Percentiles rank a stretch among this genome's conserved stretches.
phyloP scores from a whole-genome alignment of 2,329 filamentous ascomycete genomes.

The Exophiala sp. region DNA sequence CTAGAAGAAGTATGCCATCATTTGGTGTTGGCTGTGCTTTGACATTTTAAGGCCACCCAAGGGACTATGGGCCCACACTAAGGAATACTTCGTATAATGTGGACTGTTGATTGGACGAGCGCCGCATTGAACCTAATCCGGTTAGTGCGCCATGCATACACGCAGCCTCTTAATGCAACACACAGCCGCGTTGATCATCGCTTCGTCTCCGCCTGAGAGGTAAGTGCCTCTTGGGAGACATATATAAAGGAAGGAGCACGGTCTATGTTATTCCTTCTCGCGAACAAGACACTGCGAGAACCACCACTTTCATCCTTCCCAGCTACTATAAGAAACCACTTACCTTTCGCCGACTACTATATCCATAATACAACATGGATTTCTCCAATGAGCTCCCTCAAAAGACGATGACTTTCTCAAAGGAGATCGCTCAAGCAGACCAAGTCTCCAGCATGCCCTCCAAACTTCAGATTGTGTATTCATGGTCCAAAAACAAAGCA shows the following conservation, averaged over 20 bases:
- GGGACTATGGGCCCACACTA: too few species aligned
- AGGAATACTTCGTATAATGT: too few species aligned
- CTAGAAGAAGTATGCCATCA: too few species aligned
- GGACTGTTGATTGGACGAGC: not conserved
- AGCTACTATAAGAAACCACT: not conserved
- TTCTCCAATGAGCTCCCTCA: not conserved
- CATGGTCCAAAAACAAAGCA: slow-evolving; percentile 30
- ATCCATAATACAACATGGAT: not conserved
- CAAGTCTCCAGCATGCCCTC: too few species aligned
- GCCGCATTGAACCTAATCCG: not conserved
- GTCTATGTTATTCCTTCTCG: not conserved
- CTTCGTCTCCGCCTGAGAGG: not conserved
- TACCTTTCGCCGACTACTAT: not conserved
- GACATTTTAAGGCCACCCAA: too few species aligned
- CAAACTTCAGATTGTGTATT: slow-evolving; percentile 27
- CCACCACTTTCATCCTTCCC: not conserved
- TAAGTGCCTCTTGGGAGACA: not conserved
- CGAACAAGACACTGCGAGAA: not conserved
- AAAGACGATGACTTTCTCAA: too few species aligned
- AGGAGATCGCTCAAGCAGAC: too few species aligned
- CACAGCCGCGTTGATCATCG: not conserved
- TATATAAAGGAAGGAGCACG: not conserved
- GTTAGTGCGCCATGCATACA: not conserved
- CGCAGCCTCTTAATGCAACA: not conserved
- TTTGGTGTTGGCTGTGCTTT: too few species aligned